Evolutionary conservation across 1,139 yeast species (phyloP), one percentile per base, ranked within the genome.

Genomic region (Geotrichum fermentans): DNA sequence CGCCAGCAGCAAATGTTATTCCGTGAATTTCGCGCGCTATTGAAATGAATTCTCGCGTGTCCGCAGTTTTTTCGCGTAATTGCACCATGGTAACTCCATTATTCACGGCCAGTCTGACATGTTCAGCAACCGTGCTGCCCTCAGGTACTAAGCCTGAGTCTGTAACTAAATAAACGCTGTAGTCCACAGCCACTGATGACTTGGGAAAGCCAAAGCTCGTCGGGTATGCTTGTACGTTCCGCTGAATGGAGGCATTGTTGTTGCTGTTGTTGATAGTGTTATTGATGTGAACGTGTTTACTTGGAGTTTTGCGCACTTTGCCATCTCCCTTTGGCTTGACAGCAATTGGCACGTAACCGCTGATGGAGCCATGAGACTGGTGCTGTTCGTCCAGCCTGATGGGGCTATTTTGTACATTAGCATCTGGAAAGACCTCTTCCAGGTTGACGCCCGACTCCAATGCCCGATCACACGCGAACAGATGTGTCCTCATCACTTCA

Each of bases 11-110:
- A 40, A 70, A 67, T 33, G 96, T 86, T 45, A 89, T 59, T 47
- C 70, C 68, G 56, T 83, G 89, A 17, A 89, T 77, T 39, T 70
- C 64, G 28, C 61, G 48, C 0, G 96, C 97, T 43, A 80, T 69
- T 30, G 68, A 70, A 22, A 87, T 72, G 61, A 90, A 88, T 4
- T 73, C 83, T 35, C 77, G 70, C 0, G 97, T 87, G 53, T 79
- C 83, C 13, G 82, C 65, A 1, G 76, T 68, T 65, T 90, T 90
- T 63, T 90, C 97, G 44, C 97, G 77, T 49, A 89, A 69, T 65
- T 90, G 97, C 3, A 90, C 83, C 17, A 89, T 59, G 0, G 95
- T 85, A 1, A 79, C 92, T 2, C 97, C 97, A 51, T 78, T 80
- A 3, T 72, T 68, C 37, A 88, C 70, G 0, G 95, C 79, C 26